phyloP scores from a whole-genome alignment of 1,139 yeast genomes.

The Geotrichum fermentans region DNA sequence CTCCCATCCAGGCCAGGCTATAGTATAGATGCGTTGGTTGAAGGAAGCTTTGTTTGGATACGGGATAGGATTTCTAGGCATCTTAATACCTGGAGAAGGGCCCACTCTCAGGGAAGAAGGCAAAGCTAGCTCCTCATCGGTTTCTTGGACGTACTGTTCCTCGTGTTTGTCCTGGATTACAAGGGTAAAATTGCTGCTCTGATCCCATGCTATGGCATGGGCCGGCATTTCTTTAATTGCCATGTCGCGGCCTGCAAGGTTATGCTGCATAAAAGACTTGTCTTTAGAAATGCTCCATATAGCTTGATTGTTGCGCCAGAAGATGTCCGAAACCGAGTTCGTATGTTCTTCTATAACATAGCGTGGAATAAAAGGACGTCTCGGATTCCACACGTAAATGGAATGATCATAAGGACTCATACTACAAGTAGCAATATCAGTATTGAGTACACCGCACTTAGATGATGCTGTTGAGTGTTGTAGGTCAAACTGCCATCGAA shows the following conservation, averaged over 20 bases:
- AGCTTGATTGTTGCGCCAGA: slow-evolving; percentile 47
- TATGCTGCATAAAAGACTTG: slow-evolving; percentile 52
- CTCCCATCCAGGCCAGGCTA: slow-evolving; percentile 33
- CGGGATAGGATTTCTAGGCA: slow-evolving; percentile 8
- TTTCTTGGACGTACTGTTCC: slow-evolving; percentile 14
- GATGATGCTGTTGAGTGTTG: slow-evolving; percentile 20
- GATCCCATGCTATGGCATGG: slow-evolving; percentile 56
- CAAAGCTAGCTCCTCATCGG: slow-evolving; percentile 17
- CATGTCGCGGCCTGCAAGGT: slow-evolving; percentile 47
- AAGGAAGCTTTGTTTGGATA: slow-evolving; percentile 3
- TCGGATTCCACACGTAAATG: slow-evolving; percentile 67
- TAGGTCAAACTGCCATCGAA: slow-evolving; percentile 53
- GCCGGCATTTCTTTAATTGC: slow-evolving; percentile 53
- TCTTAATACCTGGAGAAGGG: background rate
- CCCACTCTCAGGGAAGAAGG: slow-evolving; percentile 5
- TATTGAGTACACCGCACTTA: slow-evolving; percentile 22
- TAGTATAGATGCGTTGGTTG: slow-evolving; percentile 25
- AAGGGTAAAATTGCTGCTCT: slow-evolving; percentile 47
- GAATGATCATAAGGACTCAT: slow-evolving; percentile 66
- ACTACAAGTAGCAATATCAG: slow-evolving; percentile 69
- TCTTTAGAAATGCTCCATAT: slow-evolving; percentile 53
- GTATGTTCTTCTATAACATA: slow-evolving; percentile 55
- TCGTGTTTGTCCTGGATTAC: slow-evolving; percentile 46
- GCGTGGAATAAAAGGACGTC: slow-evolving; percentile 70
- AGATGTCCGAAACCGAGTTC: slow-evolving; percentile 48